Conservation (phyloP, 2,329 filamentous ascomycete genomes). For the Grosmannia clavigera region DNA sequence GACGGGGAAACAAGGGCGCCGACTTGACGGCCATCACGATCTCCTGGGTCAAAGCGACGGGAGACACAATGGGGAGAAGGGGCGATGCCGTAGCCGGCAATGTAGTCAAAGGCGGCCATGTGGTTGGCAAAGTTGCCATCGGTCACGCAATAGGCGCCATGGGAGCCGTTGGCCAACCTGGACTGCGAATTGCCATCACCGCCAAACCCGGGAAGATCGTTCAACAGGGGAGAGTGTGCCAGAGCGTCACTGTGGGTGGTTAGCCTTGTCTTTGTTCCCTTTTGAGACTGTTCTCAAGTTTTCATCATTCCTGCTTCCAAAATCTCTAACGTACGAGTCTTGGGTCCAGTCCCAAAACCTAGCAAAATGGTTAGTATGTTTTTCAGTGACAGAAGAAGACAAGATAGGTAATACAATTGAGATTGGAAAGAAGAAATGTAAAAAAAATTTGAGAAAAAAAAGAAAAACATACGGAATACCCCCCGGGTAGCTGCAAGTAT, state of each 20-base stretch:
- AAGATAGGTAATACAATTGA: background rate
- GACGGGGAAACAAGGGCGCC: background rate
- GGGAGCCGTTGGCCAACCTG: background rate
- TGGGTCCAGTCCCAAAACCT: background rate
- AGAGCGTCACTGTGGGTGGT: background rate
- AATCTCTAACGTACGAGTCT: background rate
- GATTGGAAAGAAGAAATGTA: background rate
- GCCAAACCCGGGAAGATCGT: background rate
- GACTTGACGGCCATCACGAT: background rate
- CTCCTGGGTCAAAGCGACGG: background rate
- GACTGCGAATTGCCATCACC: background rate
- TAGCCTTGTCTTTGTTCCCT: background rate
- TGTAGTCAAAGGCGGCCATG: background rate
- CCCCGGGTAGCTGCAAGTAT: background rate
- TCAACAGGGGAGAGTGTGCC: background rate
- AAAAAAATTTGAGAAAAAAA: background rate
- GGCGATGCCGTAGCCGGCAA: background rate
- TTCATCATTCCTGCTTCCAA: background rate
- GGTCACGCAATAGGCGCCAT: background rate
- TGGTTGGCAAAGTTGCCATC: background rate
- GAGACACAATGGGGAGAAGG: background rate
- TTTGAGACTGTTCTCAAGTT: background rate
- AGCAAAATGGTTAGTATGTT: background rate
- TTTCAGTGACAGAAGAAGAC: background rate
- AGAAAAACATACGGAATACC: background rate